A percentile compares a stretch with the other conserved stretches of the same genome.
Evolutionary conservation across 768 basidiomycete genomes (phyloP).

Genomic region (Leccinum variicolor): DNA sequence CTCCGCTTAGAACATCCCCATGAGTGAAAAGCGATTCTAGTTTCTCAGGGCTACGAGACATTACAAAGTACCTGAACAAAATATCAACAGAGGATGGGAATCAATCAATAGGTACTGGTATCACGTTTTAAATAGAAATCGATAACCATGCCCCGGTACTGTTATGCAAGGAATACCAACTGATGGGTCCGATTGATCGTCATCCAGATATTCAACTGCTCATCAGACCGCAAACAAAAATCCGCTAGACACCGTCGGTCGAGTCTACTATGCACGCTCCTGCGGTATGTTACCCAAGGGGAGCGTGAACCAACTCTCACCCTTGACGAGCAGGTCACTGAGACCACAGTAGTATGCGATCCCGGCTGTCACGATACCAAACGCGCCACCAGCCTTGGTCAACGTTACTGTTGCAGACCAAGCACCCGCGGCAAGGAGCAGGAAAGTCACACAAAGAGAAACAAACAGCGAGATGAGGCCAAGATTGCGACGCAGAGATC

Average conservation of each 20-base stretch:
- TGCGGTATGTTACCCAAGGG: constrained; percentile 34
- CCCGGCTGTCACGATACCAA: constrained; percentile 44
- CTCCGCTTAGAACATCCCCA: not conserved
- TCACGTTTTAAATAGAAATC: not conserved
- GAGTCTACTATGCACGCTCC: not conserved
- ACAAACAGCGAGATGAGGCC: constrained; percentile 48
- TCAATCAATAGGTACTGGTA: not conserved
- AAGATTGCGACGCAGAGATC: constrained; percentile 48
- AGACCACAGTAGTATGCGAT: constrained; percentile 47
- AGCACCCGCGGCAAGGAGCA: constrained; percentile 41
- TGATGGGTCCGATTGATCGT: not conserved
- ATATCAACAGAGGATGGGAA: not conserved
- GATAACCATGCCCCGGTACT: not conserved
- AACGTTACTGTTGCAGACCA: constrained; percentile 26
- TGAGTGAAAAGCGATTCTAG: not conserved
- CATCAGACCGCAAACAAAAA: constrained; percentile 5
- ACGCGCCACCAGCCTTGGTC: constrained; percentile 40
- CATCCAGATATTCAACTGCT: not conserved
- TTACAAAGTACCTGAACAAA: constrained; percentile 5
- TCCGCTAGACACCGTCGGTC: not conserved
- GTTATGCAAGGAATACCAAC: not conserved
- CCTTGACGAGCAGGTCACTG: constrained; percentile 38
- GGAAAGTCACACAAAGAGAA: constrained; percentile 53
- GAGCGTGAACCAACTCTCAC: constrained; percentile 38
- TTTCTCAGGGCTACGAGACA: not conserved